phyloP scores from a whole-genome alignment of 345 rosid species.

The Salix dunnii region DNA sequence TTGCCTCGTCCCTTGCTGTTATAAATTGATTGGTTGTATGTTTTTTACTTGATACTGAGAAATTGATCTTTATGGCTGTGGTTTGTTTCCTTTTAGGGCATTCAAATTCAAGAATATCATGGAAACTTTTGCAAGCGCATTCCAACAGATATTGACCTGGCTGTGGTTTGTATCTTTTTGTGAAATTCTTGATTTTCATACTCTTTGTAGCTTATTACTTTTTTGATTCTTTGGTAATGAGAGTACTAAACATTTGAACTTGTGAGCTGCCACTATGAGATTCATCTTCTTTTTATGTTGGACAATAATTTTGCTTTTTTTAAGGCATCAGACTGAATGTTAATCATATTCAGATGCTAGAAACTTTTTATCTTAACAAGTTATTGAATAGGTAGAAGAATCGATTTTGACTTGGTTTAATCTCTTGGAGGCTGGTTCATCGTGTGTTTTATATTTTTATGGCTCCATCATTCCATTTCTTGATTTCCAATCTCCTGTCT shows the following conservation, averaged over 20 bases:
- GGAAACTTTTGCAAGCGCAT: conserved; percentile 97
- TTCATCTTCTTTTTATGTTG: not conserved
- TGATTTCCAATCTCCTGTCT: not conserved
- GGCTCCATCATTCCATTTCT: not conserved
- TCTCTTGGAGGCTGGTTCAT: conserved; percentile 1
- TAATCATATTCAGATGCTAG: not conserved
- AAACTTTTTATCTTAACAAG: not conserved
- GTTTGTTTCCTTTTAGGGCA: conserved; percentile 51
- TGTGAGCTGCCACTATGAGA: not conserved
- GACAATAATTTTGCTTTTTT: not conserved
- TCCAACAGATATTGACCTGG: conserved; percentile 91
- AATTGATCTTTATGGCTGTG: no score
- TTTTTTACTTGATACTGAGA: not conserved
- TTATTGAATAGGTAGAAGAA: not conserved
- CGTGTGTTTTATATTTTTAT: not conserved
- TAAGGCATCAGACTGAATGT: not conserved
- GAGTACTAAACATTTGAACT: no score
- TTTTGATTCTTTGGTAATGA: not conserved
- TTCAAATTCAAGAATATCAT: conserved; percentile 90
- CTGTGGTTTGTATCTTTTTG: conserved; percentile 65
- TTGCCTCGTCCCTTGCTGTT: not conserved
- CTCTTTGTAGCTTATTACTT: not conserved
- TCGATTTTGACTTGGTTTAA: not conserved
- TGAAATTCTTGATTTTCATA: not conserved
- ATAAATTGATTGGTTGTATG: not conserved